Base-by-base conservation (phyloP, 495 filamentous ascomycete species). In the Penicillium argentinense region DNA sequence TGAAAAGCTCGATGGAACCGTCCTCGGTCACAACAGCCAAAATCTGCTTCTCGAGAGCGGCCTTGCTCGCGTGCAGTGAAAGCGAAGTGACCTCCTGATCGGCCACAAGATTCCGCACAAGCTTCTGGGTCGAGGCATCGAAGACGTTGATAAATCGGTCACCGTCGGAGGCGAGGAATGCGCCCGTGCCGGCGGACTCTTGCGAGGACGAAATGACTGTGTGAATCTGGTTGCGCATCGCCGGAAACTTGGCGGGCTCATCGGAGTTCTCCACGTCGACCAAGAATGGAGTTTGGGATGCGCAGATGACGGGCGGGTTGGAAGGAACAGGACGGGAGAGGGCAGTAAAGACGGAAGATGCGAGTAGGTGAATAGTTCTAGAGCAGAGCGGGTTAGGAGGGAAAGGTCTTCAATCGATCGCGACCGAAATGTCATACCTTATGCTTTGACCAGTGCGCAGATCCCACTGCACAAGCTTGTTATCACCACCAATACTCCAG, bases 381-480 rank as follows among this genome's bases (percentile, higher is more conserved):
- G 9, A 11, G n/a, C n/a, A n/a, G 14, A 22, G n/a, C 3, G 16
- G 21, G 18, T 11, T 24, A 7, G 33, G n/a, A n/a, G n/a, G n/a
- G n/a, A n/a, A n/a, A n/a, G n/a, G n/a, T n/a, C n/a, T n/a, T n/a
- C n/a, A 26, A 26, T 26, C 25, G 25, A 26, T 26, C 5, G 25
- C 25, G 25, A 26, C 17, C 30, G 21, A n/a, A 9, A 17, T 37
- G 21, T 14, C 65, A 42, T 67, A 82, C 80, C 68, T 73, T 37
- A 73, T 52, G 38, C 60, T 69, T 55, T 71, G 63, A 47, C 69
- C 69, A 9, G 69, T 74, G 40, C 55, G 63, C 44, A 82, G 54
- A 59, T 83, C 77, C 80, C 80, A 83, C 54, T 81, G 79, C 8
- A 83, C 72, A 29, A 82, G 64, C 53, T 76, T 83, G 47, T 76